A percentile compares a stretch with the other conserved stretches of the same genome.
These are phyloP conservation scores for Lasiosphaeria hispida DNA, from an alignment of 495 filamentous ascomycete species.

Conservation along the genomic window DNA sequence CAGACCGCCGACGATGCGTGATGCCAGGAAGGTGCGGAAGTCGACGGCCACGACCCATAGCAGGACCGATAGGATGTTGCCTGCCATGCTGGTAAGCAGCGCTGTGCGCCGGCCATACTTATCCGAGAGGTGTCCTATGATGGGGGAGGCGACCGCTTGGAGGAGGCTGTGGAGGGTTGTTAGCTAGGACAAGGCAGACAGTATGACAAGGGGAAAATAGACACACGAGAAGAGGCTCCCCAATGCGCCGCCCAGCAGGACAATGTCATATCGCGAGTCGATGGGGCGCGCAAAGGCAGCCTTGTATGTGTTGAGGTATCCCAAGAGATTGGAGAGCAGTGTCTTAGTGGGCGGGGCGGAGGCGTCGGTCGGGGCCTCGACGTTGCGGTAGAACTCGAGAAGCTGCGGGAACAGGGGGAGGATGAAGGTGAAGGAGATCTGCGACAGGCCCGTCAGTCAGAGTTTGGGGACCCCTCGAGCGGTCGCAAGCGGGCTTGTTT, in stretches of 20 bases:
- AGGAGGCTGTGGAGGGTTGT: slow-evolving; percentile 49
- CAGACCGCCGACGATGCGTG: slow-evolving; percentile 85
- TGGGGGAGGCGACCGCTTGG: slow-evolving; percentile 87
- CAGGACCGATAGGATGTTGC: slow-evolving; percentile 87
- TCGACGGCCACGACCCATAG: slow-evolving; percentile 92
- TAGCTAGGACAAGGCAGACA: slow-evolving; percentile 9
- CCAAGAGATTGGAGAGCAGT: slow-evolving; percentile 73
- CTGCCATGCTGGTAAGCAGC: slow-evolving; percentile 88
- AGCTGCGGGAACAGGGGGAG: slow-evolving; percentile 93
- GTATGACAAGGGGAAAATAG: background rate
- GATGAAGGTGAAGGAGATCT: slow-evolving; percentile 80
- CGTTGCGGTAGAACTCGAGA: slow-evolving; percentile 87
- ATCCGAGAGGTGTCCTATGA: slow-evolving; percentile 88
- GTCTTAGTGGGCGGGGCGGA: slow-evolving; percentile 49
- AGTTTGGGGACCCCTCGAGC: slow-evolving; percentile 19
- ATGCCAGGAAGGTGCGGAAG: slow-evolving; percentile 93
- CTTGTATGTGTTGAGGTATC: slow-evolving; percentile 92
- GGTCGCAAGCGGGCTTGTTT: slow-evolving; percentile 1
- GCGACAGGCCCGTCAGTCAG: slow-evolving; percentile 2
- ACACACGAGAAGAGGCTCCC: slow-evolving; percentile 80
- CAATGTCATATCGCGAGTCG: slow-evolving; percentile 94
- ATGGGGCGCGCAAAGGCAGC: slow-evolving; percentile 89
- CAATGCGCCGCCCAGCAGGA: slow-evolving; percentile 89
- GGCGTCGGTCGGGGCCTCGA: slow-evolving; percentile 56
- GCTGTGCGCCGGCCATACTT: slow-evolving; percentile 83